Conservation (phyloP, 108 stramenopile genomes). For the Skeletonema tropicum region DNA sequence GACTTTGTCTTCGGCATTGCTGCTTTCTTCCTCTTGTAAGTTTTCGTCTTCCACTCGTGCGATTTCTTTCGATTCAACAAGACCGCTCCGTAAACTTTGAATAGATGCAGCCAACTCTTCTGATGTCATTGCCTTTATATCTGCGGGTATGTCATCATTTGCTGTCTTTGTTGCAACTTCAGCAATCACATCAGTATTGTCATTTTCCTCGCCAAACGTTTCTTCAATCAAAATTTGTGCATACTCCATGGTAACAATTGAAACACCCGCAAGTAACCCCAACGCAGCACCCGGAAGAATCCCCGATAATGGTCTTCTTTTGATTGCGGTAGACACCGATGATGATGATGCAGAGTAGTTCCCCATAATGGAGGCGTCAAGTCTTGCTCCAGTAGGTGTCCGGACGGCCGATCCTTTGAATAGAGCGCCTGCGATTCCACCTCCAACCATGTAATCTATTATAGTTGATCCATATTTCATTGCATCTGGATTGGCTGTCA, state of each 20-base stretch:
- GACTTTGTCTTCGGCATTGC: neutral
- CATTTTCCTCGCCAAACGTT: constrained; percentile 9
- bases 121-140: constrained; percentile 42
- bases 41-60: neutral
- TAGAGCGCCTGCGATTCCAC: constrained; percentile 39
- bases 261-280: constrained; percentile 41
- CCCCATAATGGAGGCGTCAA: constrained; percentile 33
- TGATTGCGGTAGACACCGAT: constrained; percentile 2
- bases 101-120: constrained; percentile 37
- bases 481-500: neutral
- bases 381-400: constrained; percentile 30
- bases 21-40: neutral
- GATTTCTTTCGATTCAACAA: neutral
- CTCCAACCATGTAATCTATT: constrained; percentile 46
- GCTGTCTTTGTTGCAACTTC: neutral
- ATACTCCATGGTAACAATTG: constrained; percentile 30
- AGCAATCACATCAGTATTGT: neutral
- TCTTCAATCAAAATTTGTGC: constrained; percentile 11
- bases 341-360: neutral
- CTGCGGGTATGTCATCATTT: constrained; percentile 29
- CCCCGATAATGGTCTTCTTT: constrained; percentile 27
- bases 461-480: constrained; percentile 18
- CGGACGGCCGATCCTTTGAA: constrained; percentile 39
- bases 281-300: constrained; percentile 45
- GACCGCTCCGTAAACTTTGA: constrained; percentile 16